Evolutionary conservation across 1,139 yeast genomes (phyloP), one percentile per base, ranked within the genome.

Genomic region (Lodderomyces jiufengensis): DNA sequence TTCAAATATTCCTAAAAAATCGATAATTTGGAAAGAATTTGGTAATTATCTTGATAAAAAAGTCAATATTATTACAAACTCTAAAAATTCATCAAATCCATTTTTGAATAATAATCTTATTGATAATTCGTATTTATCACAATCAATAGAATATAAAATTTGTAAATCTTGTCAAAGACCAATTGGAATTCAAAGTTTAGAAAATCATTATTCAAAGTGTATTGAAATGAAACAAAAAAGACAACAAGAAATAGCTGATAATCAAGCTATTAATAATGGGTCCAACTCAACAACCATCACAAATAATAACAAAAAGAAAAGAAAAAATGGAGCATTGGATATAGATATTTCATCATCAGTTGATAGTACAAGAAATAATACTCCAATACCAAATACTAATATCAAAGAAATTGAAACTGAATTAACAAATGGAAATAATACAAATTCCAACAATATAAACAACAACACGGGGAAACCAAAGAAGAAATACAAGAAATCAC

Each of bases 151-250:
- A 36, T 84, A 78, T 50, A 70, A 83, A 46, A 70, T 81, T 49
- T 84, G 94, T 55, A 78, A 76, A 40, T 62, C 66, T 40, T 84
- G 94, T 53, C 69, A 73, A 32, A 67, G 82, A 40, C 92, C 92
- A 1, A 67, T 84, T 10, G 71, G 82, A 11, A 69, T 66, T 31
- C 57, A 64, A 21, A 63, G 70, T 44, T 54, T 79, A 32, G 48
- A 54, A 0, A 54, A 58, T 11, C 86, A 80, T 57, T 66, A 74
- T 40, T 46, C 48, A 24, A 52, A 52, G 57, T 80, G 86, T 53
- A 46, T 63, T 4, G 75, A 67, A 39, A 64, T 66, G 70, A 76
- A 73, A 49, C 67, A 62, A 26, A 65, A 63, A 39, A 61, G 57
- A 39, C 55, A 59, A 33, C 52, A 57, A 23, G 63, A 54, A 18